These are phyloP conservation scores for Suillus subluteus DNA, from an alignment of 768 basidiomycete genomes.

Conservation along the genomic window DNA sequence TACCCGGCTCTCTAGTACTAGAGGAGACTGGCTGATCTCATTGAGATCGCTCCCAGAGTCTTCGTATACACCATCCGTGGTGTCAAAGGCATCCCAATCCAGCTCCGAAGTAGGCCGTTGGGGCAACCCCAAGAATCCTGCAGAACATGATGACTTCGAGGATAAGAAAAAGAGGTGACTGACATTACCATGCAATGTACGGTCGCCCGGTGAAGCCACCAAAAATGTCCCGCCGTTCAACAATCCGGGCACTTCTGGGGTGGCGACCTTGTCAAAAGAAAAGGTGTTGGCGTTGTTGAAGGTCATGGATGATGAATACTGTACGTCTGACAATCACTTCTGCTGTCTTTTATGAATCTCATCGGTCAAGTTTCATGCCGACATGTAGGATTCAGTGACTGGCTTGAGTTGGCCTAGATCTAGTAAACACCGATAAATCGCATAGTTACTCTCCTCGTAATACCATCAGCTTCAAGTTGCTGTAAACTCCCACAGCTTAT, in stretches of 20 bases:
- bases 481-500: background rate
- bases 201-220: background rate
- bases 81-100: background rate
- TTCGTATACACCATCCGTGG: background rate
- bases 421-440: background rate
- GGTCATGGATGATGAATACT: background rate
- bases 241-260: no score
- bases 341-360: background rate
- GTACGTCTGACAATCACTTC: background rate
- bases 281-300: no score
- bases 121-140: background rate
- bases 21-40: background rate
- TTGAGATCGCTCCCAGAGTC: background rate
- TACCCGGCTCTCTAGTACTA: background rate
- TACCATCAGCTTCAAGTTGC: background rate
- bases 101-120: background rate
- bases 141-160: background rate
- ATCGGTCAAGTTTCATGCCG: background rate
- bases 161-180: background rate
- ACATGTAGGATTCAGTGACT: background rate
- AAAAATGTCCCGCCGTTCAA: no score
- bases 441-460: background rate
- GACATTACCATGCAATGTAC: background rate
- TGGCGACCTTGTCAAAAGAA: background rate
- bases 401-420: background rate